phyloP scores from a whole-genome alignment of 495 filamentous ascomycete species.

The Aspergillus taichungensis region DNA sequence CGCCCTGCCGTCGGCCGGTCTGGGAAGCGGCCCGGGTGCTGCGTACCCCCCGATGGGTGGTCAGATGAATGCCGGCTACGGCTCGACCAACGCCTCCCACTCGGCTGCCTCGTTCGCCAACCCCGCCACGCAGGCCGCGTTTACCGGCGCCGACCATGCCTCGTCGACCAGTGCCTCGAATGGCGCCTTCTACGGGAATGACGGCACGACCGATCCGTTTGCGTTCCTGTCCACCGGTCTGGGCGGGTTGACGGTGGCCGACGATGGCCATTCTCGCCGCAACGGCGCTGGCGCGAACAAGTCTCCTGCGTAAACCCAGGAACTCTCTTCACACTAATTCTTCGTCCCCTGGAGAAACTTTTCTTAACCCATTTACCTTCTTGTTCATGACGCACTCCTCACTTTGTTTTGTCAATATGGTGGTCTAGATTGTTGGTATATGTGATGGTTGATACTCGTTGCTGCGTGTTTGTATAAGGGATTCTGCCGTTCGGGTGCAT shows the following conservation, averaged over 20 bases:
- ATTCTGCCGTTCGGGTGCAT: conserved; percentile 44
- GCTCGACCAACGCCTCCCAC: conserved; percentile 56
- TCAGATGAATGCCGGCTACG: conserved; percentile 64
- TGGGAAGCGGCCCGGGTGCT: conserved; percentile 65
- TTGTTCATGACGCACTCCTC: conserved; percentile 4
- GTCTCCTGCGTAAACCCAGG: conserved; percentile 34
- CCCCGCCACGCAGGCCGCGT: conserved; percentile 84
- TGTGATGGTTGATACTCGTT: conserved; percentile 54
- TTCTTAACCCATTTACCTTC: neutral
- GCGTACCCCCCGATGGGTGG: conserved; percentile 63
- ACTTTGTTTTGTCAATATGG: conserved; percentile 30
- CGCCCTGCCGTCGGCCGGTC: conserved; percentile 69
- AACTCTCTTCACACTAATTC: neutral
- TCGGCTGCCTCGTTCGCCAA: conserved; percentile 89
- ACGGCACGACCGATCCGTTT: conserved; percentile 71
- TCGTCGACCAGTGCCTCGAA: conserved; percentile 45
- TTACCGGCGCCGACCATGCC: conserved; percentile 74
- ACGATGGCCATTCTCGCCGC: conserved; percentile 66
- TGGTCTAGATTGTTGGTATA: conserved; percentile 48
- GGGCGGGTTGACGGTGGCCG: conserved; percentile 69
- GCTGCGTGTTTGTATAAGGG: conserved; percentile 46
- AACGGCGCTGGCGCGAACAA: conserved; percentile 54
- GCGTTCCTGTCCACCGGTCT: conserved; percentile 81
- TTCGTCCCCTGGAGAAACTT: no score
- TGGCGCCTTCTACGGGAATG: conserved; percentile 48